phyloP scores from a whole-genome alignment of 345 rosid genomes.

The Salix udensis region DNA sequence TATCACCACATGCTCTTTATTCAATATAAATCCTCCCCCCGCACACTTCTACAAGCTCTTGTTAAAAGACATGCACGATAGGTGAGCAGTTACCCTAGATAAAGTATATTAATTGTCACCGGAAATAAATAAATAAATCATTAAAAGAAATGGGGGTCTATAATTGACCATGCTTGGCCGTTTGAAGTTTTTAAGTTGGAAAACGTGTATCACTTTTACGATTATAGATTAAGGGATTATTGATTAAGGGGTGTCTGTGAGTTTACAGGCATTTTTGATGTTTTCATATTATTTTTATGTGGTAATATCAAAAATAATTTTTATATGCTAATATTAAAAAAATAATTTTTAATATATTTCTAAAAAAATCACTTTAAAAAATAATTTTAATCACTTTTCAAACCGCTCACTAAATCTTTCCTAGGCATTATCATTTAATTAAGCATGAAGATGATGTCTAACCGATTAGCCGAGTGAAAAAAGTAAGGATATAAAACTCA shows the following conservation, averaged over 20 bases:
- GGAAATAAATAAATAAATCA: no score
- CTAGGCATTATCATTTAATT: background rate
- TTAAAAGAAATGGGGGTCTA: background rate
- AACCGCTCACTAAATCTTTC: no score
- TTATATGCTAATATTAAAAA: no score
- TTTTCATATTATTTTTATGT: no score
- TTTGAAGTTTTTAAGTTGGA: background rate
- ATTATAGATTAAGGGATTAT: background rate
- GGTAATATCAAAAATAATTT: no score
- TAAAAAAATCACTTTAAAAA: no score
- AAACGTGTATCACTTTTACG: background rate
- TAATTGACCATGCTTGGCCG: background rate
- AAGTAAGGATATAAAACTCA: background rate
- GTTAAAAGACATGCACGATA: background rate
- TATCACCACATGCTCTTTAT: no score
- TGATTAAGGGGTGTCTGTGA: background rate
- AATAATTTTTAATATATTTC: no score
- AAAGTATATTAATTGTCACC: no score
- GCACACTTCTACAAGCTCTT: background rate
- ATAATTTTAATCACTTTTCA: no score
- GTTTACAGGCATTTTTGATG: no score
- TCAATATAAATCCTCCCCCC: no score
- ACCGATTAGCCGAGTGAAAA: background rate
- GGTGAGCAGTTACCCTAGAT: background rate
- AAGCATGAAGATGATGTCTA: background rate